Evolutionary conservation across 768 basidiomycete genomes (phyloP).

Genomic region (Mycena olivaceomarginata): DNA sequence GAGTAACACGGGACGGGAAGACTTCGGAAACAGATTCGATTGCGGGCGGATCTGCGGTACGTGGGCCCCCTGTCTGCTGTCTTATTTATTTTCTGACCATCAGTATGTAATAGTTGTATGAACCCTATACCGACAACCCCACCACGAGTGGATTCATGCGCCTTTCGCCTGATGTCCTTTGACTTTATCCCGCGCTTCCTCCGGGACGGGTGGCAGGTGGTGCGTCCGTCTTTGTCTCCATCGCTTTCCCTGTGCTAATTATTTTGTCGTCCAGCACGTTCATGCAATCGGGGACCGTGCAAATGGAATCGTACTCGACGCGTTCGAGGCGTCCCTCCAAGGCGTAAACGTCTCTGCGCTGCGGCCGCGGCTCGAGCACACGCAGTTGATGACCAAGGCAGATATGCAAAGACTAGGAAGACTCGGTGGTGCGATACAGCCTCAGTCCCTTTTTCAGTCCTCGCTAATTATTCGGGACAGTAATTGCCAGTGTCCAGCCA

Average conservation of each 20-base stretch:
- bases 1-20: too few species aligned
- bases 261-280: slow-evolving; percentile 76
- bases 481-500: slow-evolving; percentile 94
- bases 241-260: not conserved
- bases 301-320: slow-evolving; percentile 91
- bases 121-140: slow-evolving; percentile 77
- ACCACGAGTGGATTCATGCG: slow-evolving; percentile 75
- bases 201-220: slow-evolving; percentile 73
- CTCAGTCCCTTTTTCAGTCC: not conserved
- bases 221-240: not conserved
- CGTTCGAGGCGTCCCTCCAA: slow-evolving; percentile 81
- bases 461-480: slow-evolving; percentile 57
- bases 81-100: not conserved
- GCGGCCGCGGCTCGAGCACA: slow-evolving; percentile 93
- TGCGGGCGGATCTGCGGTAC: slow-evolving; percentile 28
- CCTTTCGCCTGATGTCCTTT: slow-evolving; percentile 62
- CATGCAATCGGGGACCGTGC: slow-evolving; percentile 94
- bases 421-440: slow-evolving; percentile 77
- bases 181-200: slow-evolving; percentile 70
- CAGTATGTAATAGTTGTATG: slow-evolving; percentile 61
- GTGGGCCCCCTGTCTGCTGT: not conserved
- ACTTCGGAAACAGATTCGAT: too few species aligned
- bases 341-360: slow-evolving; percentile 65
- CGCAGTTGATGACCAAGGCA: slow-evolving; percentile 85
- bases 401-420: slow-evolving; percentile 83